Conservation (phyloP, 192 early-diverging fungal species). For the Umbelopsis sp. region DNA sequence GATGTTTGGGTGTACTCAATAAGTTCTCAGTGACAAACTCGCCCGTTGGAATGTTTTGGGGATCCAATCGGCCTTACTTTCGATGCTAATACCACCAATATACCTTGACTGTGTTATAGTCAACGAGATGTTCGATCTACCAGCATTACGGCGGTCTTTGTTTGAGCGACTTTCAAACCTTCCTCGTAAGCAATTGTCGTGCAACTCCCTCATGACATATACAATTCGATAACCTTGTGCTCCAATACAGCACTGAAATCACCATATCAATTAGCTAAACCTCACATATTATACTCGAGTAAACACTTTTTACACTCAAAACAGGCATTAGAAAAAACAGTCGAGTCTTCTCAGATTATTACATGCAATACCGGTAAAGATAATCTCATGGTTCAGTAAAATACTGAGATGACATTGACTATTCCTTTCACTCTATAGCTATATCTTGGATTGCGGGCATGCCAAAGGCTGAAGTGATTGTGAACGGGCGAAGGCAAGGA, state of each 20-base stretch:
- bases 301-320: constrained; percentile 25
- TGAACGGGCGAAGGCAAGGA: constrained; percentile 42
- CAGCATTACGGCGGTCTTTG: constrained; percentile 68
- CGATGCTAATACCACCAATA: constrained; percentile 65
- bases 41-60: constrained; percentile 87
- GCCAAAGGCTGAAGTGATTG: constrained; percentile 33
- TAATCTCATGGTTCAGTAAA: not conserved
- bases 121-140: constrained; percentile 68
- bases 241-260: not conserved
- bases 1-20: not conserved
- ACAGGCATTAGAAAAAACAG: constrained; percentile 19
- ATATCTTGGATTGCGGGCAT: constrained; percentile 32
- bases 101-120: constrained; percentile 68
- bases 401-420: not conserved
- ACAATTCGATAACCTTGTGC: not conserved
- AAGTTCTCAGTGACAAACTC: constrained; percentile 80
- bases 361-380: constrained; percentile 30
- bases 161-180: constrained; percentile 49
- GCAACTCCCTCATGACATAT: too few relatives aligned
- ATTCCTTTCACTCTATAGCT: constrained; percentile 8
- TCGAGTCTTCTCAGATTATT: constrained; percentile 20
- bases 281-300: constrained; percentile 20
- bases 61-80: constrained; percentile 70
- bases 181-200: constrained; percentile 12
- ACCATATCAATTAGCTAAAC: not conserved